phyloP scores from a whole-genome alignment of 2,329 filamentous ascomycete species.

The Aspergillus persii region DNA sequence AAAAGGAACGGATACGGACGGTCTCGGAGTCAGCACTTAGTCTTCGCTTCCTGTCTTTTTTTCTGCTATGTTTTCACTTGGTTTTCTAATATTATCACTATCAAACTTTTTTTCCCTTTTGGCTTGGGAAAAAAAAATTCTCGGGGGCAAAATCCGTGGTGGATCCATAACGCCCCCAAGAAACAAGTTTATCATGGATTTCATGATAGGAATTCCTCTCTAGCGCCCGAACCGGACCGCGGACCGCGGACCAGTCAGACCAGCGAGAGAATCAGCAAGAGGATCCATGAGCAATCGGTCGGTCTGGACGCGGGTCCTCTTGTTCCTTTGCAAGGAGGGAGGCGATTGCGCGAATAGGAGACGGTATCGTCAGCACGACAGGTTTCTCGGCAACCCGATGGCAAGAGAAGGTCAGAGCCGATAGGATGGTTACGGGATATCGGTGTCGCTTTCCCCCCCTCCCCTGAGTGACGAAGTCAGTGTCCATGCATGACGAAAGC shows the following conservation, averaged over 20 bases:
- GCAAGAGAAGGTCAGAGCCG: neutral
- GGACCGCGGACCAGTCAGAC: slow-evolving; percentile 2
- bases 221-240: slow-evolving; percentile 20
- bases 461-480: neutral
- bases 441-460: neutral
- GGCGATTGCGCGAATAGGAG: slow-evolving; percentile 4
- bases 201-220: slow-evolving; percentile 4
- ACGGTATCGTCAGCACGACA: neutral
- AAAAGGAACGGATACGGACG: slow-evolving; percentile 1
- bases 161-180: slow-evolving; percentile 4
- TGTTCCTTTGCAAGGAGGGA: neutral
- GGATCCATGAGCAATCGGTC: slow-evolving; percentile 9
- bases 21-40: neutral
- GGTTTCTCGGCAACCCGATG: slow-evolving; percentile 9
- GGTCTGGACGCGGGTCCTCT: slow-evolving; percentile 8
- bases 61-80: too few species aligned
- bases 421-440: neutral
- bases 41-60: neutral
- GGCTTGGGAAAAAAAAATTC: slow-evolving; percentile 10
- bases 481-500: slow-evolving; percentile 4
- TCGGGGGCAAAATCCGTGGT: slow-evolving; percentile 14
- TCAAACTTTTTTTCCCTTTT: neutral
- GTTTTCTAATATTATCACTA: too few species aligned
- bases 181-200: slow-evolving; percentile 6
- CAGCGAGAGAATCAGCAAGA: slow-evolving; percentile 3